Evolutionary conservation across 441 rosid species (phyloP).

Genomic region (Pelargonium citronellum): DNA sequence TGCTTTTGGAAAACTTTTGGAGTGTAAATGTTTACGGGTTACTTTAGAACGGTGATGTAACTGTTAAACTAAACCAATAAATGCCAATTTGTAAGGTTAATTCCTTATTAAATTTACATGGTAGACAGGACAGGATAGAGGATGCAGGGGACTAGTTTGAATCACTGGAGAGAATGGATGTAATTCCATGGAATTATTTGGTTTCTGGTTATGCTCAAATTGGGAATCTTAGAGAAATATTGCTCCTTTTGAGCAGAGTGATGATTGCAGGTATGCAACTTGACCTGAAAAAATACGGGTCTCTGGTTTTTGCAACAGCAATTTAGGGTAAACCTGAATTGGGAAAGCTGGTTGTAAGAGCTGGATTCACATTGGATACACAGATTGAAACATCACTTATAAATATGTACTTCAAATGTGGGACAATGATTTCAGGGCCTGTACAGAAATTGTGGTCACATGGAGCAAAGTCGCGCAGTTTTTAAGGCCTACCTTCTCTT

Average conservation of each 20-base stretch:
- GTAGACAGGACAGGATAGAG: constrained; percentile 34
- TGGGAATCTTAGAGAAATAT: constrained; percentile 32
- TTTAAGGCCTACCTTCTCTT: too few relatives aligned
- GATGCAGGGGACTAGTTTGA: constrained; percentile 42
- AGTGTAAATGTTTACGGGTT: too few relatives aligned
- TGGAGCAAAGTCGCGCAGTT: too few relatives aligned
- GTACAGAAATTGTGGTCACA: too few relatives aligned
- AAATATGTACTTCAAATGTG: constrained; percentile 49
- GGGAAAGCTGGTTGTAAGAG: constrained; percentile 39
- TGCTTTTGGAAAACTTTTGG: too few relatives aligned
- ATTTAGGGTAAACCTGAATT: constrained; percentile 32
- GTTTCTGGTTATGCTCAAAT: constrained; percentile 37
- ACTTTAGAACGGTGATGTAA: too few relatives aligned
- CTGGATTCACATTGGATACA: constrained; percentile 31
- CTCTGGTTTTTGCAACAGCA: constrained; percentile 34
- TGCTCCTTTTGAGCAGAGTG: constrained; percentile 40
- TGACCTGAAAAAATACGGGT: constrained; percentile 44
- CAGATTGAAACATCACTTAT: constrained; percentile 43
- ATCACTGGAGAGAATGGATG: constrained; percentile 43
- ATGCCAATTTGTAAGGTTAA: constrained; percentile 17
- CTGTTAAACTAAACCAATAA: too few relatives aligned
- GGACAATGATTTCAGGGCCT: too few relatives aligned
- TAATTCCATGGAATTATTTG: constrained; percentile 52
- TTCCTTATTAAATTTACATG: constrained; percentile 42
- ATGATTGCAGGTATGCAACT: constrained; percentile 34